Conservation (phyloP, 1,284 basidiomycete genomes). For the Puccinia triticina region DNA sequence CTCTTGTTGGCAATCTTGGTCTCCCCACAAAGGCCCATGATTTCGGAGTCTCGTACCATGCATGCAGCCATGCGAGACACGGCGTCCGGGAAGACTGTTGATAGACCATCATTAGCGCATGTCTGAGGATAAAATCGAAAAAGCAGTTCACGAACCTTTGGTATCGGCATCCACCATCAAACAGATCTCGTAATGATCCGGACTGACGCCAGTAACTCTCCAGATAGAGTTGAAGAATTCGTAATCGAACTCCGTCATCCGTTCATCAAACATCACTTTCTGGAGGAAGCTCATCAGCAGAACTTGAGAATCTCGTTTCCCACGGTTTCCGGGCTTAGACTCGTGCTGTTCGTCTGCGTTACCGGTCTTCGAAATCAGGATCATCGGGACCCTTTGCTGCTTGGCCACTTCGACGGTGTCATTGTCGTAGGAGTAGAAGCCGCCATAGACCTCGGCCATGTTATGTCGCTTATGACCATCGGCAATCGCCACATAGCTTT, state of each 20-base stretch:
- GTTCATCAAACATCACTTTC: constrained; percentile 64
- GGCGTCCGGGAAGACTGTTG: constrained; percentile 61
- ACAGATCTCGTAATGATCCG: constrained; percentile 62
- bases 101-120: not conserved
- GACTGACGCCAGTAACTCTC: constrained; percentile 62
- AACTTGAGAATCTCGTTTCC: constrained; percentile 97
- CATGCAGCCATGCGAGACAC: constrained; percentile 63
- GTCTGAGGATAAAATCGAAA: not conserved
- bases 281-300: constrained; percentile 63
- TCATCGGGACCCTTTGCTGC: constrained; percentile 93
- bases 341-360: constrained; percentile 87
- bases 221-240: constrained; percentile 64
- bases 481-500: constrained; percentile 97
- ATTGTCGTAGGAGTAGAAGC: constrained; percentile 95
- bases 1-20: constrained; percentile 64
- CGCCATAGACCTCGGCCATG: constrained; percentile 98
- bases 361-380: constrained; percentile 90
- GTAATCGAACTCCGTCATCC: constrained; percentile 64
- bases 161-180: constrained; percentile 64
- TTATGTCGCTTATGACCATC: constrained; percentile 99
- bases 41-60: constrained; percentile 64
- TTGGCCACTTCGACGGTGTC: constrained; percentile 87
- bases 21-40: constrained; percentile 64
- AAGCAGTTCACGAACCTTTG: constrained; percentile 64
- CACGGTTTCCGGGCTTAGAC: constrained; percentile 94